Percentiles rank a stretch among this genome's conserved stretches.
Conservation (phyloP, 1,284 basidiomycete species). For the Bjerkandera adusta region DNA sequence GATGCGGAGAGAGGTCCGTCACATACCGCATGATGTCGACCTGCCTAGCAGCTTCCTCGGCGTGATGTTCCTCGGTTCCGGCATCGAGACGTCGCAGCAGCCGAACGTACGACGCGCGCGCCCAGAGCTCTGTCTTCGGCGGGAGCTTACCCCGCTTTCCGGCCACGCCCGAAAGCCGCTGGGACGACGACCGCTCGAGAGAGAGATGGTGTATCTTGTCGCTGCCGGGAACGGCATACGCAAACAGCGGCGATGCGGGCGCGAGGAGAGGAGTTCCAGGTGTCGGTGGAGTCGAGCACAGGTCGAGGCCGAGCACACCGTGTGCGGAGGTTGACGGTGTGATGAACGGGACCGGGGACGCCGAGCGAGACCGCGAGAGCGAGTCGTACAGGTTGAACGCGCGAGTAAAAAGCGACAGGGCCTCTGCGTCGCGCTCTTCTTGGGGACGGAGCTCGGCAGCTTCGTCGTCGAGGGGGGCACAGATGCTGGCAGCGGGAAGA, state of each 20-base stretch:
- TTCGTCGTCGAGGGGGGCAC: background rate
- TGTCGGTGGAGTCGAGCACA: background rate
- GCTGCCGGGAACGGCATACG: background rate
- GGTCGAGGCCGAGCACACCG: slow-evolving; percentile 3
- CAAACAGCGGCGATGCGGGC: slow-evolving; percentile 5
- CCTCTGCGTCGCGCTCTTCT: slow-evolving; percentile 5
- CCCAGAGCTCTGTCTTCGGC: slow-evolving; percentile 17
- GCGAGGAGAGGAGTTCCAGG: background rate
- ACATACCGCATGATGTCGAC: slow-evolving; percentile 9
- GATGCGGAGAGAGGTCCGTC: background rate
- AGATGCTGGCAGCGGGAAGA: background rate
- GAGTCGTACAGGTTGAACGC: slow-evolving; percentile 12
- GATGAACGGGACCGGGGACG: background rate
- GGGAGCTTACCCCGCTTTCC: slow-evolving; percentile 3
- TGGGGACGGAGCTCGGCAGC: background rate
- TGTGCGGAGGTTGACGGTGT: background rate
- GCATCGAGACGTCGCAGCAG: slow-evolving; percentile 8
- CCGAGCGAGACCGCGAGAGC: background rate
- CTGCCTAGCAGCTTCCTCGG: slow-evolving; percentile 2
- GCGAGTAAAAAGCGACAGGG: slow-evolving; percentile 14
- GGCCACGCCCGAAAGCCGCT: background rate
- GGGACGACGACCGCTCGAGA: background rate
- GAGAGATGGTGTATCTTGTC: too few species aligned
- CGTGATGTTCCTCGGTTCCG: background rate
- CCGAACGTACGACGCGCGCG: slow-evolving; percentile 13